Evolutionary conservation across 169 alveolate species (phyloP), one percentile per base, ranked within the genome.

Genomic region (Plasmodium gaboni): DNA sequence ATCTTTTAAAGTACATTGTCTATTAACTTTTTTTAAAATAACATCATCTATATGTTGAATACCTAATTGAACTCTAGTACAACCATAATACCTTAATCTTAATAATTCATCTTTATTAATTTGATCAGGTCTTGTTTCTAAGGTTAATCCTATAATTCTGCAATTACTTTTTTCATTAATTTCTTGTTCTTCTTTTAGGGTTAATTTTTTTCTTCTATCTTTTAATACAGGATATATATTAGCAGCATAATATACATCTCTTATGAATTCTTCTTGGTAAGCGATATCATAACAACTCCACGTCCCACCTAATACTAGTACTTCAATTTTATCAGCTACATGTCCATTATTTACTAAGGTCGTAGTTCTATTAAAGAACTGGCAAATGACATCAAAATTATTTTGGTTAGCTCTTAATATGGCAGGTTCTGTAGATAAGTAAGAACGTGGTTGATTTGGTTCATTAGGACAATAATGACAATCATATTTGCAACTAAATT

Each of bases 371-470:
- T 97, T 98, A 67, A 95, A 95, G 73, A 97, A 97, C 91, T 97
- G 99, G 50, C 90, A 78, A 17, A 94, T 95, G 12, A 98, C 97
- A 63, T 96, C 98, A 88, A 96, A 97, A 57, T 94, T 96, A 80
- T 97, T 97, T 87, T 97, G 99, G 73, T 97, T 97, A 2, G 98
- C 99, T 22, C 99, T 93, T 68, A 96, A 93, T 44, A 97, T 98
- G 1, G 99, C 99, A 5, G 99, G 99, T 86, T 97, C 99, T 1
- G 99, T 97, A n/a, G 98, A 96, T 42, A 97, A 94, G 88, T 97
- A 97, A 55, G 98, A 95, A 24, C 98, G 93, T 13, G 99, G 99
- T 85, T 97, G 99, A 10, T 98, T 98, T 0, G 99, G 99, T 74
- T 97, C 99, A 85, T 97, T 96, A 2, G 99, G 99, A 60, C 99